Base-by-base conservation (phyloP, 2,329 filamentous ascomycete species). In the Chaetomiaceae sp. region DNA sequence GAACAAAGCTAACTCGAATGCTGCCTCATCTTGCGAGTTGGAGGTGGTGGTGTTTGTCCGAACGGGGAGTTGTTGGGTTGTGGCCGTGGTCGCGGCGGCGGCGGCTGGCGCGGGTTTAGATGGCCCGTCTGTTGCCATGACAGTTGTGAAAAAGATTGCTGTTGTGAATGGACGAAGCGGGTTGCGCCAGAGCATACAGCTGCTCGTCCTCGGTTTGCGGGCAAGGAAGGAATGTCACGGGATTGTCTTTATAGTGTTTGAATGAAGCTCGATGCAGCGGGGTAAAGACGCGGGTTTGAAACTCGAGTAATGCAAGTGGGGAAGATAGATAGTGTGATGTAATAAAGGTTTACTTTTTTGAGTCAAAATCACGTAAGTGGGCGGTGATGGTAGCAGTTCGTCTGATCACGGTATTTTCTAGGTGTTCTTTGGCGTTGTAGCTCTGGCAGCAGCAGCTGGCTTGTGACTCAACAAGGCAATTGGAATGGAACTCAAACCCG, bases 1-100 rank as follows among this genome's bases (percentile, higher is more conserved):
- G 18, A n/a, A 14, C 6, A 20, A 29, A 18, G 33, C 57, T 54
- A 58, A 71, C 69, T 73, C 70, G 53, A 73, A 72, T 13, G 54
- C 9, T 10, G 20, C 48, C 36, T 48, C 59, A 58, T 61, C 49
- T 44, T 56, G 33, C 32, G 41, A 38, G 43, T 53, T 51, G 11
- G 45, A 27, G 33, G 37, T 48, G 20, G 36, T 41, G 38, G 51
- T 4, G 14, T 23, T 36, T 23, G 49, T 37, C 8, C 53, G 54
- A 11, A 53, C 48, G 18, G 59, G 42, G 5, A 59, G 44, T 3
- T 45, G 32, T 21, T 46, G n/a, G 5, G 16, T 6, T 8, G 38
- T 5, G 6, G 47, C 37, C 20, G 27, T 34, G 29, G n/a, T 34
- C 53, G 14, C 14, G 56, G n/a, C 5, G 21, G n/a, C n/a, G n/a